Conservation (phyloP, 495 filamentous ascomycete species). For the Neurospora tetraspora region DNA sequence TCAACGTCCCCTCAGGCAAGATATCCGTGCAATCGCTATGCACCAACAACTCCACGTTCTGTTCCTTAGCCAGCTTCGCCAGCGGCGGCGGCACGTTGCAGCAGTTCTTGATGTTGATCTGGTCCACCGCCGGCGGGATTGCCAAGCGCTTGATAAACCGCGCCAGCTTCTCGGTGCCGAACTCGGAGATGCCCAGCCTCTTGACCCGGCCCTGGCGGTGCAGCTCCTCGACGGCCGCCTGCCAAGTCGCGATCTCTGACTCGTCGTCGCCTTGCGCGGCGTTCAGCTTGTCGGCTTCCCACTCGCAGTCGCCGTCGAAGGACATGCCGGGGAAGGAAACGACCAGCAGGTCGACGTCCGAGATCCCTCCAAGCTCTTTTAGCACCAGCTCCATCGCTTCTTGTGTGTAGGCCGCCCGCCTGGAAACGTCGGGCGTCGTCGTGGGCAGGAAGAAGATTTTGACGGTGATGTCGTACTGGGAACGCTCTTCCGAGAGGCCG, state of each 20-base stretch:
- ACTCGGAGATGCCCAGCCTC: conserved; percentile 80
- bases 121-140: conserved; percentile 75
- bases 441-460: conserved; percentile 86
- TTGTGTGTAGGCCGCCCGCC: conserved; percentile 60
- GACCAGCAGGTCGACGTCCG: conserved; percentile 77
- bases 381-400: conserved; percentile 73
- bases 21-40: conserved; percentile 94
- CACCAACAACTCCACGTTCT: conserved; percentile 79
- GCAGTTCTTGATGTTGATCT: conserved; percentile 96
- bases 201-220: conserved; percentile 59
- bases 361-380: conserved; percentile 57
- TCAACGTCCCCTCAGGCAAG: conserved; percentile 69
- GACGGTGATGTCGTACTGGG: conserved; percentile 83
- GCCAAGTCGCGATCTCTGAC: conserved; percentile 54
- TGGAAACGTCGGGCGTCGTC: conserved; percentile 38
- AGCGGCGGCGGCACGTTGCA: conserved; percentile 90
- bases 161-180: conserved; percentile 68
- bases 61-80: conserved; percentile 71
- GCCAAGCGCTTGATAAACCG: conserved; percentile 46
- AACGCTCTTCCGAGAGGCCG: conserved; percentile 64
- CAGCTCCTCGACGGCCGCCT: conserved; percentile 58
- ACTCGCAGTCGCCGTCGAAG: conserved; percentile 88
- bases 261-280: conserved; percentile 52
- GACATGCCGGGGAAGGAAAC: conserved; percentile 87
- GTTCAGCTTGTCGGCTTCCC: conserved; percentile 55